These are phyloP conservation scores for Ambrosia trifida DNA, from an alignment of 129 eudicot genomes.

Conservation along the genomic window DNA sequence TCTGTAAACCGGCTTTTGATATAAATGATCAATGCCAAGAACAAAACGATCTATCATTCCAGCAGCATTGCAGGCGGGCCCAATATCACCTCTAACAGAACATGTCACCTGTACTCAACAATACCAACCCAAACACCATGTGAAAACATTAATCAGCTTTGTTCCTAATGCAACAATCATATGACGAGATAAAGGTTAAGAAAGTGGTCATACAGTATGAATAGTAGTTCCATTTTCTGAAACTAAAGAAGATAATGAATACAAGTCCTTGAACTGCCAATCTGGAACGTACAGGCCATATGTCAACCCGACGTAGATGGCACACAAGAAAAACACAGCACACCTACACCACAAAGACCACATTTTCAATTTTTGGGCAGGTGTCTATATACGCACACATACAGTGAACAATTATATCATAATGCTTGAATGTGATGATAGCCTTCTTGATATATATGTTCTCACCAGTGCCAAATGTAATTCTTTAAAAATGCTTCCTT, in stretches of 20 bases:
- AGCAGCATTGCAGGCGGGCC: constrained; percentile 83
- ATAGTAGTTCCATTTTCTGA: constrained; percentile 35
- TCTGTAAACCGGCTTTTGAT: constrained; percentile 63
- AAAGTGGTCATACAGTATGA: constrained; percentile 49
- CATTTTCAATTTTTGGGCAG: not conserved
- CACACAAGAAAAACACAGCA: constrained; percentile 43
- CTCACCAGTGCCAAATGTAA: constrained; percentile 74
- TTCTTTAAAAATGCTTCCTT: constrained; percentile 39
- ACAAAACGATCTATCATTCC: constrained; percentile 78
- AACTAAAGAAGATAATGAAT: constrained; percentile 43
- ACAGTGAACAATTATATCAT: not conserved
- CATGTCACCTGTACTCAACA: constrained; percentile 59
- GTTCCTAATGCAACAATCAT: constrained; percentile 1
- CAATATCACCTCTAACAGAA: constrained; percentile 74
- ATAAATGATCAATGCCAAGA: constrained; percentile 75
- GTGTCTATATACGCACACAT: constrained; percentile 1
- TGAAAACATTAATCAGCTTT: not conserved
- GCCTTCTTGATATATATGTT: constrained; percentile 15
- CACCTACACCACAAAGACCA: constrained; percentile 51
- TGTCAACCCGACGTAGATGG: constrained; percentile 53
- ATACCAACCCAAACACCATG: constrained; percentile 11
- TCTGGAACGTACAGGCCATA: constrained; percentile 79
- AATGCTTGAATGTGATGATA: constrained; percentile 10
- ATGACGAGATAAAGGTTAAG: not conserved
- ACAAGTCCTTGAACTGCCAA: constrained; percentile 53